Conservation (phyloP, 768 basidiomycete species). For the Suillus cothurnatus region DNA sequence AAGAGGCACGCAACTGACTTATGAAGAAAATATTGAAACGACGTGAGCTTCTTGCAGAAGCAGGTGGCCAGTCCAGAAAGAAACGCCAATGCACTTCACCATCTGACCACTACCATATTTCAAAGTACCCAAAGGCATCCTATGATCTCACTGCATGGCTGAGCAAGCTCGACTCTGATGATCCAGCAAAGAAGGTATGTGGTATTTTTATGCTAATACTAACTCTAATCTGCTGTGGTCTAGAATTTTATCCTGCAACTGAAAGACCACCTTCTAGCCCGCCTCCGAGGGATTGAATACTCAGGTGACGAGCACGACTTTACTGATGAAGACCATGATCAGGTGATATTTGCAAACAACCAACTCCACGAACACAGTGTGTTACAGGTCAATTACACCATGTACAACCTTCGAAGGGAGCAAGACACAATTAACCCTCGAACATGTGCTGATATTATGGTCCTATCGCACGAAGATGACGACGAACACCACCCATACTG, state of each 20-base stretch:
- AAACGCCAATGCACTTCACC: constrained; percentile 1
- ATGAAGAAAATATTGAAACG: constrained; percentile 20
- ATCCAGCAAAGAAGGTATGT: constrained; percentile 28
- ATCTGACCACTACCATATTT: constrained; percentile 25
- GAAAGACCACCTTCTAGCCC: constrained; percentile 13
- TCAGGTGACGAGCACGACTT: constrained; percentile 20
- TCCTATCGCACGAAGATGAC: constrained; percentile 31
- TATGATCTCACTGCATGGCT: constrained; percentile 17
- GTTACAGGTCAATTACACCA: constrained; percentile 23
- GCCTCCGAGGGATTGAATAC: constrained; percentile 10
- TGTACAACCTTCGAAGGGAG: constrained; percentile 27
- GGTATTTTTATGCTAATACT: background rate
- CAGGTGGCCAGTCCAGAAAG: background rate
- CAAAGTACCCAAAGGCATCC: constrained; percentile 14
- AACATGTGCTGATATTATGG: constrained; percentile 38
- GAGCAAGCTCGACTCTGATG: constrained; percentile 13
- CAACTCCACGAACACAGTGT: constrained; percentile 35
- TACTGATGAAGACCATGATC: constrained; percentile 23
- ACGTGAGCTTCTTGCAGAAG: background rate
- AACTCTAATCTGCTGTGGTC: constrained; percentile 13
- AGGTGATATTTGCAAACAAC: constrained; percentile 29
- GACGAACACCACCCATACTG: constrained; percentile 35
- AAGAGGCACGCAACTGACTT: constrained; percentile 18
- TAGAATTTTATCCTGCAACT: constrained; percentile 33
- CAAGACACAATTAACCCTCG: constrained; percentile 32